phyloP scores from a whole-genome alignment of 2,329 filamentous ascomycete genomes.

The Penicillium griseofulvum region DNA sequence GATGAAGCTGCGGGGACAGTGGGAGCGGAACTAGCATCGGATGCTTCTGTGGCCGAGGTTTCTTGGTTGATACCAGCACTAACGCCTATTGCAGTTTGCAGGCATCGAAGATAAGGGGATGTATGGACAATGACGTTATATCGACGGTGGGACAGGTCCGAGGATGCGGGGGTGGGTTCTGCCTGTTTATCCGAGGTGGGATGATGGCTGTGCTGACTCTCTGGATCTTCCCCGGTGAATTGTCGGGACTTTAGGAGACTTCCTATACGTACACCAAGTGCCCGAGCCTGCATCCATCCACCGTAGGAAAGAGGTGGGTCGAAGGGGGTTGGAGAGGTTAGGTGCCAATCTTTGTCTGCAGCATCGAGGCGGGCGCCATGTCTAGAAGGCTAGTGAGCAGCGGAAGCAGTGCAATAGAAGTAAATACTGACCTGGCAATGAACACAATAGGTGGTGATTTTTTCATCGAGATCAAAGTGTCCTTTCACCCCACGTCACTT shows the following conservation, averaged over 20 bases:
- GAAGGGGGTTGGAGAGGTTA: constrained; percentile 89
- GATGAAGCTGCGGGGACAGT: not conserved
- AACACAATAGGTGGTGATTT: constrained; percentile 44
- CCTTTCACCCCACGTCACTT: not conserved
- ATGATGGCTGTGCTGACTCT: not conserved
- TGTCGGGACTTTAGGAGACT: constrained; percentile 60
- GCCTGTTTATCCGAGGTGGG: constrained; percentile 10
- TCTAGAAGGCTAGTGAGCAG: constrained; percentile 52
- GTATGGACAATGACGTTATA: constrained; percentile 78
- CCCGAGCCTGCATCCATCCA: constrained; percentile 83
- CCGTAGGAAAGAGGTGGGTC: constrained; percentile 93
- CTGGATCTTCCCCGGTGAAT: constrained; percentile 12
- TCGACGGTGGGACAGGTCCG: constrained; percentile 11
- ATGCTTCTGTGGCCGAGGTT: constrained; percentile 20
- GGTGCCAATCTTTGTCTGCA: constrained; percentile 91
- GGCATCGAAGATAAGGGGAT: constrained; percentile 89
- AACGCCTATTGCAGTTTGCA: constrained; percentile 88
- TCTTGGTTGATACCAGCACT: constrained; percentile 70
- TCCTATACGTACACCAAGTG: constrained; percentile 80
- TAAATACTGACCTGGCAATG: constrained; percentile 39
- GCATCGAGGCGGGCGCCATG: constrained; percentile 93
- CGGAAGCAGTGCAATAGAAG: not conserved
- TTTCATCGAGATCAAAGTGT: constrained; percentile 27
- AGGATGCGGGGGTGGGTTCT: constrained; percentile 10
- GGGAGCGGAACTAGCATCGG: constrained; percentile 2